Conservation (phyloP, 345 rosid species). For the Dimocarpus longan region DNA sequence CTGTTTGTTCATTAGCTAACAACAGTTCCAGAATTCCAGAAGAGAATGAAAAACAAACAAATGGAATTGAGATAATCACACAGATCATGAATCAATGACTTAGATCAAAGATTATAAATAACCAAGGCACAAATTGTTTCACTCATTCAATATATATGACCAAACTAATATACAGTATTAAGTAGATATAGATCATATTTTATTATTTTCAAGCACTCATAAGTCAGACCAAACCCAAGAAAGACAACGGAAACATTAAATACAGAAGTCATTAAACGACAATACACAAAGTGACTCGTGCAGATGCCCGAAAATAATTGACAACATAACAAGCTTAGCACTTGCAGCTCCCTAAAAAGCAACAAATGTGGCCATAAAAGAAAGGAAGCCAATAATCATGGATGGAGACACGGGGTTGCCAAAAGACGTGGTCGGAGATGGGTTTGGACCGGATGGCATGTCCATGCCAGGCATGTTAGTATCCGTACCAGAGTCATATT, state of each 20-base stretch:
- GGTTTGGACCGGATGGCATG: constrained; percentile 23
- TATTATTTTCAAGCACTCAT: neutral
- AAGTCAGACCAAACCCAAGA: no score
- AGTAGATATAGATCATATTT: no score
- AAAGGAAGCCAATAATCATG: constrained; percentile 21
- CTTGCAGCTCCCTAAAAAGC: neutral
- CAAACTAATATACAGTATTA: neutral
- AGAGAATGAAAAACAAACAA: neutral
- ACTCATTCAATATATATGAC: neutral
- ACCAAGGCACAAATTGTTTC: neutral
- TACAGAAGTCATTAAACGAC: neutral
- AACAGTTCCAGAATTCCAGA: neutral
- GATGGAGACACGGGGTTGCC: constrained; percentile 25
- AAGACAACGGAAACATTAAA: neutral
- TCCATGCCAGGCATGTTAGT: constrained; percentile 28
- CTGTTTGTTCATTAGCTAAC: neutral
- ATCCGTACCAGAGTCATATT: constrained; percentile 13
- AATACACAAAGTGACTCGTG: neutral
- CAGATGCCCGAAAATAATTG: neutral
- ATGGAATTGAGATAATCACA: no score
- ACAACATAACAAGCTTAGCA: neutral
- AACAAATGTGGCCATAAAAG: constrained; percentile 23
- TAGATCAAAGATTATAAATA: no score
- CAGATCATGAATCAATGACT: no score
- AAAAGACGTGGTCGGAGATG: neutral